phyloP scores from a whole-genome alignment of 228 moss, liverwort and hornwort genomes.

The Sphagnum fallax region DNA sequence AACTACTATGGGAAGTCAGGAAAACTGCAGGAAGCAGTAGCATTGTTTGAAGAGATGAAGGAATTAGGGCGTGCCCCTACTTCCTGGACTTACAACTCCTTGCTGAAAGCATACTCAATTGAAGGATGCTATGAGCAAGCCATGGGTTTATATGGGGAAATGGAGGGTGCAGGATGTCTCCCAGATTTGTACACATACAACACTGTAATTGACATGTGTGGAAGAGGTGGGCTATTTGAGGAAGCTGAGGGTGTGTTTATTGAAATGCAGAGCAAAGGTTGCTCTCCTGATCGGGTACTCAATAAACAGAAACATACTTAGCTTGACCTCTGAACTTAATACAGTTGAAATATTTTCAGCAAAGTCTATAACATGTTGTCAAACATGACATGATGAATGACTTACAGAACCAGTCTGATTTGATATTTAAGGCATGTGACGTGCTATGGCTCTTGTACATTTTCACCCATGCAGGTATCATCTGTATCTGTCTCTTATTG shows the following conservation, averaged over 20 bases:
- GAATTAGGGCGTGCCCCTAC: constrained; percentile 75
- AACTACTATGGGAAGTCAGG: constrained; percentile 79
- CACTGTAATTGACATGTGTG: constrained; percentile 84
- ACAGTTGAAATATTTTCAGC: too few species aligned
- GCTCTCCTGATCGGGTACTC: constrained; percentile 77
- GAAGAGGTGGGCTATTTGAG: constrained; percentile 59
- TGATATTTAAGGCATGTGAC: too few species aligned
- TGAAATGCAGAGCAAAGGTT: constrained; percentile 78
- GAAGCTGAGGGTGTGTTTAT: constrained; percentile 78
- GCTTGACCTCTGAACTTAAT: too few species aligned
- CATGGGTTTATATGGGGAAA: constrained; percentile 69
- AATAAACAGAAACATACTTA: too few species aligned
- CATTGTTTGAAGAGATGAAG: constrained; percentile 91
- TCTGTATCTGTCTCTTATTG: too few species aligned
- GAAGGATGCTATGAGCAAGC: constrained; percentile 77
- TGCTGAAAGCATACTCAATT: constrained; percentile 79
- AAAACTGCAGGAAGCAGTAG: constrained; percentile 67
- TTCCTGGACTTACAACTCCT: constrained; percentile 92
- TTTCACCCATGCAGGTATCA: too few species aligned
- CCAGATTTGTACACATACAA: constrained; percentile 93
- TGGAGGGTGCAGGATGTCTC: constrained; percentile 74
- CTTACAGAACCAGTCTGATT: too few species aligned
- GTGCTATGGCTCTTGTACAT: too few species aligned
- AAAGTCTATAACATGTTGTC: too few species aligned
- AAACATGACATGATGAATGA: too few species aligned